Conservation (phyloP, 441 rosid species). For the Populus trichocarpa region DNA sequence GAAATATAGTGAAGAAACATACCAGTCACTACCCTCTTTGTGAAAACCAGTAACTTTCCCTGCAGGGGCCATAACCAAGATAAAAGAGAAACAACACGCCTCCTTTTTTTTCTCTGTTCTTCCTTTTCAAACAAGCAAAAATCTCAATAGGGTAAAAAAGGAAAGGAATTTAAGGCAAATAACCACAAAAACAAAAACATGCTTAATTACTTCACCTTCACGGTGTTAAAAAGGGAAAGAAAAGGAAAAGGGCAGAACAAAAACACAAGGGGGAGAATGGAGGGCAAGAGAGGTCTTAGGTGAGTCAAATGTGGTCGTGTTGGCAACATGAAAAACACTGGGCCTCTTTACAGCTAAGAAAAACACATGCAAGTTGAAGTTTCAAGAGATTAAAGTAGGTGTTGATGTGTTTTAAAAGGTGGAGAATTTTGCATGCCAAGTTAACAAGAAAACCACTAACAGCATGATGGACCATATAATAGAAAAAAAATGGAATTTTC, state of each 20-base stretch:
- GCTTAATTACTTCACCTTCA: constrained; percentile 30
- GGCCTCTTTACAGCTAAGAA: constrained; percentile 49
- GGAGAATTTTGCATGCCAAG: background rate
- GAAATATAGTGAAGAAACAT: constrained; percentile 13
- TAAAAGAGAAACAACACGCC: constrained; percentile 1
- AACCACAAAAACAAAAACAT: background rate
- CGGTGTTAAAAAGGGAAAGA: constrained; percentile 4
- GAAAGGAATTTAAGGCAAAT: constrained; percentile 14
- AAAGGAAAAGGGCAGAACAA: constrained; percentile 13
- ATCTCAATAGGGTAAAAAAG: constrained; percentile 25
- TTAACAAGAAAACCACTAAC: background rate
- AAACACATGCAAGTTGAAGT: background rate
- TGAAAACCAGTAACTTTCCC: constrained; percentile 73
- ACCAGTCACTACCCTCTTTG: constrained; percentile 81
- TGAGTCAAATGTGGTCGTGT: constrained; percentile 29
- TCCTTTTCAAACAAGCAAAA: constrained; percentile 13
- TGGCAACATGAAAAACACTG: constrained; percentile 20
- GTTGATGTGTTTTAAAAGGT: constrained; percentile 21
- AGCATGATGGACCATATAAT: constrained; percentile 17
- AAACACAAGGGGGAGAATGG: background rate
- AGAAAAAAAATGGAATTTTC: background rate
- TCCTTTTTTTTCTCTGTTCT: constrained; percentile 1
- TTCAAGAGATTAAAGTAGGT: background rate
- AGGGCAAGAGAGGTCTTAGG: constrained; percentile 7
- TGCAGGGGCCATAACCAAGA: constrained; percentile 66